Evolutionary conservation across 768 basidiomycete genomes (phyloP), one percentile per base, ranked within the genome.

Genomic region (Boletus reticuloceps): DNA sequence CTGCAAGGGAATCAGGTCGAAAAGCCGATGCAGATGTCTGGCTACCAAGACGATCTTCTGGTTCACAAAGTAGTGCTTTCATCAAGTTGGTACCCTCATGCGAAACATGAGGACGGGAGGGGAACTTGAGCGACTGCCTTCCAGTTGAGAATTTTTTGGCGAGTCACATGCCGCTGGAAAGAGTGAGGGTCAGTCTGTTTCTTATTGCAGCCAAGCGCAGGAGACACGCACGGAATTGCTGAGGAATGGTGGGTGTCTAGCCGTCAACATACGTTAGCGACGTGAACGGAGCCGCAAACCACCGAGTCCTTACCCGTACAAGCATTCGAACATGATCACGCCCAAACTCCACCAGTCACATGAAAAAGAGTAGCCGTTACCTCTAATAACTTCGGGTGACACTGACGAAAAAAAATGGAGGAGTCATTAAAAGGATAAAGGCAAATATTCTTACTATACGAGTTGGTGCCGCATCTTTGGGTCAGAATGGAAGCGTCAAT

Each of bases 261-360:
- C 34, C 49, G 47, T 49, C 59, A 55, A 46, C 50, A 42, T 43
- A 64, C 41, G 62, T 70, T 66, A 66, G 56, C 59, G 57, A 58
- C 51, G 53, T 52, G 53, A 51, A 59, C 64, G 64, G 68, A 66
- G 39, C 61, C 66, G 55, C 58, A 51, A 69, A 59, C 50, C 19
- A 62, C 64, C 51, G 60, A 68, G 55, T 47, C 77, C 85, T 60
- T 69, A 91, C 89, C 90, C 91, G 65, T 94, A 95, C 70, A 97
- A 77, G 69, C 91, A 94, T 72, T 98, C 94, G 66, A 88, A 98
- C 86, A 94, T 91, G 69, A 99, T 98, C 51, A 97, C 89, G 13
- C 94, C 95, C 44, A 98, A 81, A 74, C 90, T 93, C 96, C 96
- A 99, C 94, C 94, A 98, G 68, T 98, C 96, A 69, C 94, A 96